Base-by-base conservation (phyloP, 805 yeast genomes). In the Jamesozyma hellenica region DNA sequence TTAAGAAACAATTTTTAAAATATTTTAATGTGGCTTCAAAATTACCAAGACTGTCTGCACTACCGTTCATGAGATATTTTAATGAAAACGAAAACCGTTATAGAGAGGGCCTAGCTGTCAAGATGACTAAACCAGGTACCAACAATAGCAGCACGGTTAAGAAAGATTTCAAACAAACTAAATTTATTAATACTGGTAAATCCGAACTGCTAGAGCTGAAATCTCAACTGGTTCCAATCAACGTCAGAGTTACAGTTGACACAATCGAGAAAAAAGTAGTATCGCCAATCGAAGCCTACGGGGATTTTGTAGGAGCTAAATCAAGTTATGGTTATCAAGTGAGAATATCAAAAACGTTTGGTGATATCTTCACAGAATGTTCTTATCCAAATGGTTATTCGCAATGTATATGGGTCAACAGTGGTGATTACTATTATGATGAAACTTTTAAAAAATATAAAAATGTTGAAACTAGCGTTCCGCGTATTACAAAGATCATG, bases 201-300 rank as follows among this genome's bases (percentile, higher is more conserved):
- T 64, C 66, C 2, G 62, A 72, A 39, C 68, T 78, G 14, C 49
- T 87, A 26, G 79, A 79, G 53, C 67, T 87, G 37, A 60, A 59
- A 7, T 64, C 67, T 7, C 74, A 72, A 46, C 77, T 77, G 42
- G 78, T 84, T 3, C 95, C 95, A 3, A 71, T 75, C 0, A 77
- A 82, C 49, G 85, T 81, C 13, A 67, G 94, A 47, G 95, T 88
- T 9, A 84, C 94, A 0, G 84, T 88, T 2, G 85, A 88, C 51
- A 46, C 77, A 9, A 65, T 74, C 34, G 72, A 71, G 10, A 71
- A 69, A 37, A 71, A 70, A 39, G 74, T 85, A 11, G 92, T 84
- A 0, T 74, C 85, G 1, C 85, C 92, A 7, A 48, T 64, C 10
- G 77, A 72, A 36, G 94, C 92, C 0, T 82, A 84, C 48, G 64